These are phyloP conservation scores for Fraxinus cuspidata DNA, from an alignment of 257 asterid species.

Conservation along the genomic window DNA sequence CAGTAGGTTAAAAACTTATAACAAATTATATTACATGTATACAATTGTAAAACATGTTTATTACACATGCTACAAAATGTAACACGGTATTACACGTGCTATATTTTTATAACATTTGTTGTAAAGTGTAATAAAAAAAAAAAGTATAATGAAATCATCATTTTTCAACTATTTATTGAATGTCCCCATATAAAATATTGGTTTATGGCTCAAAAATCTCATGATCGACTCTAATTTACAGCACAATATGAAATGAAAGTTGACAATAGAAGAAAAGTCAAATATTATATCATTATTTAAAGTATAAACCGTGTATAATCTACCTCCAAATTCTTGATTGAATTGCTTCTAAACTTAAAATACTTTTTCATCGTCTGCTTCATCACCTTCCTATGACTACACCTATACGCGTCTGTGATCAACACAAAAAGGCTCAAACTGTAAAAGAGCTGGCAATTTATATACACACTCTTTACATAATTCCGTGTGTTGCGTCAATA, in stretches of 20 bases:
- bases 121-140: too few species aligned
- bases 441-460: constrained; percentile 7
- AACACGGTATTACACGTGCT: too few species aligned
- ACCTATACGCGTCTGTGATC: background rate
- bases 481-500: constrained; percentile 44
- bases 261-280: constrained; percentile 18
- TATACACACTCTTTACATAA: constrained; percentile 1
- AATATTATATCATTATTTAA: constrained; percentile 3
- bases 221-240: too few species aligned
- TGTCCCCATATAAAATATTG: too few species aligned
- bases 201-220: too few species aligned
- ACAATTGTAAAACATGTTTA: too few species aligned
- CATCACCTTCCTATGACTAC: background rate
- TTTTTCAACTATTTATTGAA: too few species aligned
- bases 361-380: background rate
- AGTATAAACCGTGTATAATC: background rate
- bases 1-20: too few species aligned
- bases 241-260: background rate
- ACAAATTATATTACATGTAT: too few species aligned
- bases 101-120: too few species aligned
- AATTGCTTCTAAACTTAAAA: background rate
- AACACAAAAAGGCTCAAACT: constrained; percentile 4
- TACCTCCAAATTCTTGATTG: background rate
- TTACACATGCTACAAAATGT: too few species aligned
- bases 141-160: too few species aligned